Evolutionary conservation across 2,329 filamentous ascomycete species (phyloP), one percentile per base, ranked within the genome.

Genomic region (Cordyceps sp.): DNA sequence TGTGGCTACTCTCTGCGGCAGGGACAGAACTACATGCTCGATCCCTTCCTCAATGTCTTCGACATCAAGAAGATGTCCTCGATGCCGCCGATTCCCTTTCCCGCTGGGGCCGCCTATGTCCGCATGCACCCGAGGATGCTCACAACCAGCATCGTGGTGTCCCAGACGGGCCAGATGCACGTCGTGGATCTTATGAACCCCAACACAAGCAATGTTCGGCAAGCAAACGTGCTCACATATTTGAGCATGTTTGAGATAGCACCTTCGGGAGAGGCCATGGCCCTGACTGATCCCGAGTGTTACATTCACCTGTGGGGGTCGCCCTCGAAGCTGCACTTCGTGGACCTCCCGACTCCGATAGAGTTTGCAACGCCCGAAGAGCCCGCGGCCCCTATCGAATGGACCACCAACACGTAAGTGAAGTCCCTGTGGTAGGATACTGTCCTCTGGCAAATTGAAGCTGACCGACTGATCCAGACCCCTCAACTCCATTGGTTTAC

Each of bases 111-210:
- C 24, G 88, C 90, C 23, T 93, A 85, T 58, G 86, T 94, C 26
- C 77, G 90, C 36, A 90, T 98, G 80, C 90, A 98, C 52, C 90
- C 92, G 2, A 78, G 85, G 45, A 81, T 98, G 70, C 78, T 85
- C 15, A 94, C 90, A 1, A 96, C 92, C 0, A 88, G 83, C 45
- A 86, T 98, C 37, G 83, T 98, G 31, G 77, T 86, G 19, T 93
- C 88, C 3, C 84, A 92, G 46, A 80, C 74, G 27, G 90, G 92
- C 1, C 85, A 94, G 53, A 80, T 98, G 52, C 88, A 98, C 50
- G 79, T 96, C 12, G 84, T 96, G 31, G 90, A 98, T 52, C 69
- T 98, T 5, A 84, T 92, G 73, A 93, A 93, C 39, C 82, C 84
- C 0, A 86, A 92, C 47, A 78, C 82, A 15, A 84, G 83, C 48